A percentile compares a stretch with the other conserved stretches of the same genome.
phyloP scores from a whole-genome alignment of 2,329 filamentous ascomycete genomes.

The Pseudocercospora eumusae region DNA sequence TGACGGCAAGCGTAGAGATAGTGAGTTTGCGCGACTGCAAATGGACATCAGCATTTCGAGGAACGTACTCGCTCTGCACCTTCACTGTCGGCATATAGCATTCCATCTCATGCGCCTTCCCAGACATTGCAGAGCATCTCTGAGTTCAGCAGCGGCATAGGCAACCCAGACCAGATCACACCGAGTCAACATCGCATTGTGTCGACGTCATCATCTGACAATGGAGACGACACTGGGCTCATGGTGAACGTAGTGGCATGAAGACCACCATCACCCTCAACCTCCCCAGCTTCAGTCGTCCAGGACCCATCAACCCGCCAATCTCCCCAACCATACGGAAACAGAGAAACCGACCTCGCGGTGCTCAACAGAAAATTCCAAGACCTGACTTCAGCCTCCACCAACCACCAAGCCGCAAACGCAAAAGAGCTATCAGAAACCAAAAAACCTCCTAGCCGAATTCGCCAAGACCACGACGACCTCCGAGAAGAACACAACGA shows the following conservation, averaged over 20 bases:
- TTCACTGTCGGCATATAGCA: not conserved
- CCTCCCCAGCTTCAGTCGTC: not conserved
- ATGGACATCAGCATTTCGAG: not conserved
- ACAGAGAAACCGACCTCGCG: not conserved
- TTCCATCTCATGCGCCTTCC: not conserved
- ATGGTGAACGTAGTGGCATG: not conserved
- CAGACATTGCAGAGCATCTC: not conserved
- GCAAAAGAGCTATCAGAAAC: not conserved
- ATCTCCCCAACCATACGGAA: not conserved
- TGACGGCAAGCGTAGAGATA: not conserved
- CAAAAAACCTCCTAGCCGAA: not conserved
- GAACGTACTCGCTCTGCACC: not conserved
- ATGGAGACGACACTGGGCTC: not conserved
- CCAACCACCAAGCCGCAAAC: not conserved
- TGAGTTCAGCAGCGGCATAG: not conserved
- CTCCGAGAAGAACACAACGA: not conserved
- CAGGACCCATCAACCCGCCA: not conserved
- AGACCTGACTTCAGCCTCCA: not conserved
- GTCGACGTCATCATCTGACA: not conserved
- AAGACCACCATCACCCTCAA: not conserved
- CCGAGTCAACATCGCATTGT: not conserved
- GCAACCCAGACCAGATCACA: not conserved
- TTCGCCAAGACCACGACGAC: not conserved
- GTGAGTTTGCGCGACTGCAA: not conserved
- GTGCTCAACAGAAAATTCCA: not conserved